A percentile compares a stretch with the other conserved stretches of the same genome.
phyloP scores from a whole-genome alignment of 768 basidiomycete genomes.

The Suillus luteus region DNA sequence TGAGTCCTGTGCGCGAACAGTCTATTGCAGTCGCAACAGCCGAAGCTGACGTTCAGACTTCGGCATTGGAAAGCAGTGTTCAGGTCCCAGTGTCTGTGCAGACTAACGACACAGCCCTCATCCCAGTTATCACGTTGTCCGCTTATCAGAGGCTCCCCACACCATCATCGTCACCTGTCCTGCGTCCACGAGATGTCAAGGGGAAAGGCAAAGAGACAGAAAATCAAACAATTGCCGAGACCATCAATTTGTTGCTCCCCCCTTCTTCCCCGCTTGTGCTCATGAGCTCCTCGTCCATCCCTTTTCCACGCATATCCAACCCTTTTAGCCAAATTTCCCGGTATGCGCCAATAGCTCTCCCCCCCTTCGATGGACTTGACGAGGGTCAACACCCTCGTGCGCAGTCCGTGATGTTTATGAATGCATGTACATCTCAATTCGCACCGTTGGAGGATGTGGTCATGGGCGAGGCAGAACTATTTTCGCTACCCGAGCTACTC shows the following conservation, averaged over 20 bases:
- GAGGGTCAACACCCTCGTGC: not conserved
- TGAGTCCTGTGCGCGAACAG: constrained; percentile 1
- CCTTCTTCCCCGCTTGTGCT: not conserved
- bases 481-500: not conserved
- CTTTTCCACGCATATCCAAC: not conserved
- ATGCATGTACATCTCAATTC: constrained; percentile 20
- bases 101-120: not conserved
- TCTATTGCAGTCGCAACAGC: not conserved
- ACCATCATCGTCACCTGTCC: constrained; percentile 28
- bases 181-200: not conserved
- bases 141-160: constrained; percentile 20
- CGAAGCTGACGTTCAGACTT: constrained; percentile 3
- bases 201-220: constrained; percentile 14
- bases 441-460: constrained; percentile 13
- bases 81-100: not conserved
- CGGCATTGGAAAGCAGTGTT: not conserved
- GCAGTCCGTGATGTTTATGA: not conserved
- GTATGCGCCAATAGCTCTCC: no score
- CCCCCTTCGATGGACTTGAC: no score
- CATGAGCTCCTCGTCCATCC: not conserved
- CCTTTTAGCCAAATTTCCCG: not conserved
- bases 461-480: not conserved
- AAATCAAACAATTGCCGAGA: not conserved
- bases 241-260: not conserved
- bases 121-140: not conserved